Base-by-base conservation (phyloP, 768 basidiomycete genomes). In the Lentinula aciculospora region DNA sequence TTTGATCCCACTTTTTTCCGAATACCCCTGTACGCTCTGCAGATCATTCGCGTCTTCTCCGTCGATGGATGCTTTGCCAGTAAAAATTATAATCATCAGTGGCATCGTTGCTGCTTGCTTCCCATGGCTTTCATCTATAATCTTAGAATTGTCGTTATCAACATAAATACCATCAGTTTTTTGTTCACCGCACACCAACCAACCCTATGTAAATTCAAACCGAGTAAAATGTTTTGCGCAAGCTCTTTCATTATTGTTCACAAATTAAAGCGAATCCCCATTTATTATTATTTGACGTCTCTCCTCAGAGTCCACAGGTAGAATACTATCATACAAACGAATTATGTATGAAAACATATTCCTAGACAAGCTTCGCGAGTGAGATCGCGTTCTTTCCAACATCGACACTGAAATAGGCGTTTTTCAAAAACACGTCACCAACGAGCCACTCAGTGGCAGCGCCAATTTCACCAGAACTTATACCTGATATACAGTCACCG, bases 401-500 rank as follows among this genome's bases (percentile, higher is more conserved):
- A 58, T 75, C 73, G 50, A 74, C 75, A 29, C 66, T 65, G 12
- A 74, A 63, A 58, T 78, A 79, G 19, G 75, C 74, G 56, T 72
- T 74, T 61, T 65, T 68, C 64, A 79, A 58, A 63, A 79, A 78
- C 13, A 61, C 58, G 31, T 64, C 63, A 25, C 58, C 84, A 25
- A 81, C 85, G 59, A 92, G 78, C 88, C 87, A 91, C 62, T 86
- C 78, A 3, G 72, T 78, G 10, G 79, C 75, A 58, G 79, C 81
- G 42, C 81, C 85, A 39, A 90, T 72, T 44, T 78, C 68, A 3
- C 86, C 86, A 9, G 84, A 72, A 10, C 80, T 75, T 66, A 94
- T 87, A 15, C 89, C 87, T 53, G 86, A 88, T 10, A 81, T 63
- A 67, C 92, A 94, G 61, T 80, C 76, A 29, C 88, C 88, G 37